Evolutionary conservation across 176 grass and related monocot genomes (phyloP).

Genomic region (Alloteropsis semialata): DNA sequence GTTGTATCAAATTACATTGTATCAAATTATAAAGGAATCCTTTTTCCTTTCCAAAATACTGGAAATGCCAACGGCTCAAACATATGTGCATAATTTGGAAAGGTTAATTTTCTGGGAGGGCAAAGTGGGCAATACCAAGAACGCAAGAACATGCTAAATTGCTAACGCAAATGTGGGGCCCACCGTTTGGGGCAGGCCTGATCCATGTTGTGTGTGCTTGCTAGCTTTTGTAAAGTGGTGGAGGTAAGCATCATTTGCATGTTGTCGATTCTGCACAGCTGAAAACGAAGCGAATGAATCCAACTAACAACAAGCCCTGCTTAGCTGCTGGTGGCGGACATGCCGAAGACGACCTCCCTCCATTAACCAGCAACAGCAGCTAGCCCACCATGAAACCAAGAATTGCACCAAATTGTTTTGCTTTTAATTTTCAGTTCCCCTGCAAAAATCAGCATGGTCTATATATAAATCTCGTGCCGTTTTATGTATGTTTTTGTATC

Average conservation of each 20-base stretch:
- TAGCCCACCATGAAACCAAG: neutral
- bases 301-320: too few species aligned
- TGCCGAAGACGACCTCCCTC: neutral
- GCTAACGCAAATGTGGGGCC: neutral
- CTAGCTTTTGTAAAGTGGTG: slow-evolving; percentile 16
- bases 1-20: too few species aligned
- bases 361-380: neutral
- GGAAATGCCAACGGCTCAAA: neutral
- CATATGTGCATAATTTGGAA: neutral
- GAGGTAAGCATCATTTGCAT: slow-evolving; percentile 14
- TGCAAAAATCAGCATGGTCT: neutral
- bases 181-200: slow-evolving; percentile 4
- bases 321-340: neutral
- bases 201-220: neutral
- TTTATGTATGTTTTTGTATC: neutral
- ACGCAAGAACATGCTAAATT: too few species aligned
- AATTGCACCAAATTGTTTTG: neutral
- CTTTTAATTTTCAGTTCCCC: neutral
- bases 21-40: too few species aligned
- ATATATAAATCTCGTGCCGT: neutral
- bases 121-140: neutral
- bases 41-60: neutral
- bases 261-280: neutral
- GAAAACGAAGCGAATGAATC: neutral
- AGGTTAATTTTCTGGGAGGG: too few species aligned